Evolutionary conservation across 192 early-diverging fungal genomes (phyloP).

Genomic region (Bifiguratus adelaidae): DNA sequence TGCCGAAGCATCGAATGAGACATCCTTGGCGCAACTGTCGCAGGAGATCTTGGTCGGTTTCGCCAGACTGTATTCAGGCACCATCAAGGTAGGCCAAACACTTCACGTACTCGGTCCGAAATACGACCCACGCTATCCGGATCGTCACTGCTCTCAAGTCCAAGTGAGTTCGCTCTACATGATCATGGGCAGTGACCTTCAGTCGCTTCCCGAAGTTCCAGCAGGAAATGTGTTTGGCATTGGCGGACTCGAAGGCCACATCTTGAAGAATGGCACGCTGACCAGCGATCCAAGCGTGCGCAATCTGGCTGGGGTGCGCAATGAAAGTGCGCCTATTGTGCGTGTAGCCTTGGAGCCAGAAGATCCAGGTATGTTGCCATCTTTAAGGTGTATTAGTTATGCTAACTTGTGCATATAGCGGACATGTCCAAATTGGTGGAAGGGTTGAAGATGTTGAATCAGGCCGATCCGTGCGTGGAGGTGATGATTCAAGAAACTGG

Average conservation of each 20-base stretch:
- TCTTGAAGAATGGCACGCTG: conserved; percentile 94
- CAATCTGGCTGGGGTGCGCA: conserved; percentile 61
- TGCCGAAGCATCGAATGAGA: conserved; percentile 21
- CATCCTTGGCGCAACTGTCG: conserved; percentile 17
- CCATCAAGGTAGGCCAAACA: conserved; percentile 73
- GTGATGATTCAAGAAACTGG: conserved; percentile 89
- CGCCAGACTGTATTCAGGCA: conserved; percentile 88
- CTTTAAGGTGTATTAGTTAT: neutral
- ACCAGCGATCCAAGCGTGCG: conserved; percentile 60
- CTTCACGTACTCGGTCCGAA: conserved; percentile 91
- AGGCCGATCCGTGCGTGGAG: conserved; percentile 91
- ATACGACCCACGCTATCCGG: conserved; percentile 60
- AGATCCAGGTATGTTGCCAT: conserved; percentile 54
- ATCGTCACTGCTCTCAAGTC: conserved; percentile 53
- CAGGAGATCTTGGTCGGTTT: conserved; percentile 82
- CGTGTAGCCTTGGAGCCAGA: conserved; percentile 91
- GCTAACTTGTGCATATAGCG: conserved; percentile 15
- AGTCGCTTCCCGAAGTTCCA: conserved; percentile 68
- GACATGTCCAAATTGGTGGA: conserved; percentile 80
- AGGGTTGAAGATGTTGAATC: conserved; percentile 85
- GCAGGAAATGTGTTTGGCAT: conserved; percentile 98
- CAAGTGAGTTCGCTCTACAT: conserved; percentile 75
- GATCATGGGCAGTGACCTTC: conserved; percentile 95
- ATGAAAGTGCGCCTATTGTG: conserved; percentile 79
- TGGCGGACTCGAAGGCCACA: conserved; percentile 71